Evolutionary conservation across 2,329 filamentous ascomycete species (phyloP), one percentile per base, ranked within the genome.

Genomic region (Ophiosphaerella narmari): DNA sequence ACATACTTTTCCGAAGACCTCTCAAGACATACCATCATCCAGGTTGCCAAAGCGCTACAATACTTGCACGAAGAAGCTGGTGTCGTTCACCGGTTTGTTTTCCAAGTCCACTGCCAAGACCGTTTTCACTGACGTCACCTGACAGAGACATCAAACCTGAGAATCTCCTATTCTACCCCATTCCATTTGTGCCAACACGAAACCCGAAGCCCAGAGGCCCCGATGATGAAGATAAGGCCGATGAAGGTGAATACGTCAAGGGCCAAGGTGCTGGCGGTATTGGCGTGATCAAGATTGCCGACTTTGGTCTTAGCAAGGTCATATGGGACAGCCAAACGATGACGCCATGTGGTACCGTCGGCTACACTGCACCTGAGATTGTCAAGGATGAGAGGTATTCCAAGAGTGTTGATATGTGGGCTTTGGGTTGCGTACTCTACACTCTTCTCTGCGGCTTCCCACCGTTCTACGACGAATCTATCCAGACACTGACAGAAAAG

Each of bases 381-480:
- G 94, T 99, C 72, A 97, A 97, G 77, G 94, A 99, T 75, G 94
- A 99, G 76, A 86, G 92, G 18, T 99, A 99, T 75, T 97, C 93
- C 33, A 99, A 97, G 80, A 95, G 91, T 43, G 94, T 99, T 39
- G 94, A 99, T 69, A 99, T 99, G 94, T 99, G 94, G 94, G 94
- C 94, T 3, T 77, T 99, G 29, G 94, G 94, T 12, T 99, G 94
- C 71, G 94, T 99, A 9, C 80, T 99, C 5, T 99, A 99, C 78
- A 99, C 94, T 1, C 80, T 99, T 1, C 87, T 99, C 13, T 99
- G 94, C 65, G 94, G 94, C 12, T 99, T 99, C 78, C 94, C 94
- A 8, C 94, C 94, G 2, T 99, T 99, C 75, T 96, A 99, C 74
- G 94, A 99, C 63, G 94, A 99, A 77, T 96, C 91, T 67, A 97